These are phyloP conservation scores for Babesia gibsoni DNA, from an alignment of 169 alveolate species.

Conservation along the genomic window DNA sequence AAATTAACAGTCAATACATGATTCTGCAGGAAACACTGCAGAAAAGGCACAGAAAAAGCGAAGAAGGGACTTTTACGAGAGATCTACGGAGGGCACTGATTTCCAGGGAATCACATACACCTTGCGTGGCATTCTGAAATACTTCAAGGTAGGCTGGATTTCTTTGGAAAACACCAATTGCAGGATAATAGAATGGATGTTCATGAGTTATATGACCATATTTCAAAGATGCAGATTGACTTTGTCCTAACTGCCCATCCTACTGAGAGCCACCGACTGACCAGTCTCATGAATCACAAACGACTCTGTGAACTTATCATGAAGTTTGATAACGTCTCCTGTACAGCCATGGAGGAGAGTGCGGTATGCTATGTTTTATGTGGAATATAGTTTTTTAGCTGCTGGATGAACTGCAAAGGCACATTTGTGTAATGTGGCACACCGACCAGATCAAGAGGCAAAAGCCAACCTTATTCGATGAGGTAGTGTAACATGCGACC, in stretches of 20 bases:
- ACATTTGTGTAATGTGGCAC: constrained; percentile 71
- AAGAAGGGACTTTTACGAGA: constrained; percentile 18
- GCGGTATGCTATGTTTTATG: not conserved
- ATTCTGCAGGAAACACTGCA: constrained; percentile 16
- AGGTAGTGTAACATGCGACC: constrained; percentile 25
- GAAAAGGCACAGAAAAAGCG: constrained; percentile 34
- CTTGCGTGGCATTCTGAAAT: constrained; percentile 2
- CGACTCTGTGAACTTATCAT: constrained; percentile 67
- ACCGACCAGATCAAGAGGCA: constrained; percentile 75
- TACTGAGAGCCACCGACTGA: constrained; percentile 72
- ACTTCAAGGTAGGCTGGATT: not conserved
- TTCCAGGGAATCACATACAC: constrained; percentile 20
- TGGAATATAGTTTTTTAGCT: constrained; percentile 8
- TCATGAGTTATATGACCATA: constrained; percentile 61
- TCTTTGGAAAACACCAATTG: not conserved
- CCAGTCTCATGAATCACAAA: constrained; percentile 68
- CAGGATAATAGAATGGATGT: constrained; percentile 46
- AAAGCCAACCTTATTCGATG: constrained; percentile 79
- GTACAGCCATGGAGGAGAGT: constrained; percentile 64
- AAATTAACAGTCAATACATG: not conserved
- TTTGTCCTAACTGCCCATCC: constrained; percentile 81
- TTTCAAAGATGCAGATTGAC: constrained; percentile 66
- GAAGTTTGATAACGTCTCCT: constrained; percentile 67
- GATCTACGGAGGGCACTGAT: constrained; percentile 1
- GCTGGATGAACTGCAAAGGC: constrained; percentile 61